These are phyloP conservation scores for Bolboschoenoplectus hybrid DNA, from an alignment of 202 grass and related monocot genomes.

Conservation along the genomic window DNA sequence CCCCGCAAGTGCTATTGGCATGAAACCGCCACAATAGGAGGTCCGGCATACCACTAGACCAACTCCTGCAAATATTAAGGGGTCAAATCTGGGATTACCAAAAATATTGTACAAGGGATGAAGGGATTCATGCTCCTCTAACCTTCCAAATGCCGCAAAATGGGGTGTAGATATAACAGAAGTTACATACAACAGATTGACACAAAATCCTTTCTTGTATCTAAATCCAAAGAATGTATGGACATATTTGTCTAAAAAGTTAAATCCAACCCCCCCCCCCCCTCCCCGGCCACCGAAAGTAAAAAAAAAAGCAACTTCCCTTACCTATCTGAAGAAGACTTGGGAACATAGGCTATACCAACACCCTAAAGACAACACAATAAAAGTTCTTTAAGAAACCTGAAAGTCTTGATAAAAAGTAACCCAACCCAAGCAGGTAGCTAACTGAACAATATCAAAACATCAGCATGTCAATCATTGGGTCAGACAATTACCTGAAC, in stretches of 20 bases:
- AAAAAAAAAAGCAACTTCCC: too few species aligned
- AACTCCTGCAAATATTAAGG: conserved; percentile 48
- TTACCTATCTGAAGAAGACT: too few species aligned
- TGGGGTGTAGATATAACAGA: not conserved
- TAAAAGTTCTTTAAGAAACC: not conserved
- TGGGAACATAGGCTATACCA: too few species aligned
- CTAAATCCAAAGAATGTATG: too few species aligned
- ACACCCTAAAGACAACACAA: too few species aligned
- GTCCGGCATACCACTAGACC: conserved; percentile 93
- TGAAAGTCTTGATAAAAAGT: not conserved
- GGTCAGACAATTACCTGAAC: not conserved
- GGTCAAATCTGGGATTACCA: not conserved
- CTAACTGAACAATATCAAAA: not conserved
- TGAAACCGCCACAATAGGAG: conserved; percentile 84
- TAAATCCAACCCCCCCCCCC: too few species aligned
- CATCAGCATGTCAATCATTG: not conserved
- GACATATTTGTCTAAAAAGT: too few species aligned
- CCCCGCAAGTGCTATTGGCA: conserved; percentile 47
- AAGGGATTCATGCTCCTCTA: not conserved
- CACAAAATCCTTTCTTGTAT: not conserved
- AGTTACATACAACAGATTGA: not conserved
- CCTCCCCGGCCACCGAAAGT: too few species aligned
- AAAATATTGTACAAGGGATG: not conserved
- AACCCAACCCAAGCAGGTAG: not conserved
- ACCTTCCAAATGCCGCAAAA: not conserved